Evolutionary conservation across 805 yeast species (phyloP).

Genomic region (Hagleromyces aurorensis): DNA sequence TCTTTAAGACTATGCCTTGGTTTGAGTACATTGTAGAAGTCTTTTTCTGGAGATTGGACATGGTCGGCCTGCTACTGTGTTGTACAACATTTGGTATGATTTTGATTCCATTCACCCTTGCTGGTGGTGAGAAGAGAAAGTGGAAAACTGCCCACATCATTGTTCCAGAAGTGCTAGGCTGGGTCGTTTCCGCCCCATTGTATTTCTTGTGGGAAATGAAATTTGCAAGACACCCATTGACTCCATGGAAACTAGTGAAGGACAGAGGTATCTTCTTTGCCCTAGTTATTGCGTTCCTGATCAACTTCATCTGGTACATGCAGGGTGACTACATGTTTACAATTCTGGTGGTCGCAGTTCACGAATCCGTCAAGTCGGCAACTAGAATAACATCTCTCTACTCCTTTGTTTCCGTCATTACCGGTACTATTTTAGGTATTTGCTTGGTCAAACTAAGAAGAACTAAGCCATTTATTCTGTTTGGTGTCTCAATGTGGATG

Average conservation of each 20-base stretch:
- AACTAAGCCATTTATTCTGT: slow-evolving; percentile 52
- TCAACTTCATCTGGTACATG: slow-evolving; percentile 54
- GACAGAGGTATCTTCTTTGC: slow-evolving; percentile 64
- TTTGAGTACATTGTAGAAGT: slow-evolving; percentile 25
- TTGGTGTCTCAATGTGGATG: slow-evolving; percentile 53
- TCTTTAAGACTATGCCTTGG: slow-evolving; percentile 7
- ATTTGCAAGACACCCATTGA: slow-evolving; percentile 46
- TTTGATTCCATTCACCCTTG: slow-evolving; percentile 60
- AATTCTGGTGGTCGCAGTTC: slow-evolving; percentile 50
- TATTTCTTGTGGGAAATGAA: slow-evolving; percentile 51
- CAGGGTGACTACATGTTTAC: slow-evolving; percentile 61
- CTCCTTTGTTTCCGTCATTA: slow-evolving; percentile 59
- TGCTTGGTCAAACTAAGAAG: slow-evolving; percentile 42
- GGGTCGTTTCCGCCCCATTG: slow-evolving; percentile 42
- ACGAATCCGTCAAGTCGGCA: slow-evolving; percentile 48
- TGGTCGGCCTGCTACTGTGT: slow-evolving; percentile 48
- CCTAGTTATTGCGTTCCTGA: slow-evolving; percentile 44
- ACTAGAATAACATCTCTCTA: slow-evolving; percentile 54
- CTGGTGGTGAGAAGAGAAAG: slow-evolving; percentile 44
- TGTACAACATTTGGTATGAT: slow-evolving; percentile 52
- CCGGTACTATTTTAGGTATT: slow-evolving; percentile 54
- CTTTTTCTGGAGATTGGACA: slow-evolving; percentile 54
- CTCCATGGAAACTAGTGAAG: slow-evolving; percentile 46
- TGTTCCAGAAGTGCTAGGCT: slow-evolving; percentile 55
- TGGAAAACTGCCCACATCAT: slow-evolving; percentile 55